Evolutionary conservation across 345 rosid species (phyloP), one percentile per base, ranked within the genome.

Genomic region (Boechera retrofracta): DNA sequence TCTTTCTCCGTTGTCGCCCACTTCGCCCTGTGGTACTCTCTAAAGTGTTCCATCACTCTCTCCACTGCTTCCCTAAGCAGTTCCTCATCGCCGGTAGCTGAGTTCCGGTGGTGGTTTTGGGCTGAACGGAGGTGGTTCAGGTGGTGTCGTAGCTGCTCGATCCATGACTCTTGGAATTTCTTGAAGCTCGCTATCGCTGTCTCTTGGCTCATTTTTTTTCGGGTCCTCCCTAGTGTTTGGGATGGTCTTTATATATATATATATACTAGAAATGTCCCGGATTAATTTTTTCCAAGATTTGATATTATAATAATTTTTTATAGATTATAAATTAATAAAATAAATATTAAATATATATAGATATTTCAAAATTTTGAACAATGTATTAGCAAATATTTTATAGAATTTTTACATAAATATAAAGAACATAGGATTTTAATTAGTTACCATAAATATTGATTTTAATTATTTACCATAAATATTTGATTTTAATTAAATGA

Each of bases 91-190:
- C 74, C 69, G 59, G 69, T 3, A 32, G 8, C 36, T n/a, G 76
- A 79, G 65, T 79, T 68, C 5, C 87, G 82, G 74, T 59, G 57
- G 6, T 86, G 86, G 5, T 72, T 75, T 4, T 82, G 84, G n/a
- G 79, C 84, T 28, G 85, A 65, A 57, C 82, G 73, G 18, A 89
- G 87, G 72, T 91, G 89, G 77, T 61, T 67, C 10, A 86, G 80
- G 64, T 82, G 83, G 16, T 73, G 87, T 71, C 76, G 82, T 45
- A 90, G 86, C 54, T 87, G 89, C 49, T 84, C 89, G 36, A 81
- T 49, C 97, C 97, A 91, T 29, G 82, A 76, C 54, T 77, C 56
- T 80, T 89, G 87, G 80, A 89, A 88, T 7, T 65, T 77, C 80
- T 71, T 67, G 85, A 91, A 88, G 70, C 77, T 65, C 45, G 62